phyloP scores from a whole-genome alignment of 2,329 filamentous ascomycete genomes.

The Penicillium sp. region DNA sequence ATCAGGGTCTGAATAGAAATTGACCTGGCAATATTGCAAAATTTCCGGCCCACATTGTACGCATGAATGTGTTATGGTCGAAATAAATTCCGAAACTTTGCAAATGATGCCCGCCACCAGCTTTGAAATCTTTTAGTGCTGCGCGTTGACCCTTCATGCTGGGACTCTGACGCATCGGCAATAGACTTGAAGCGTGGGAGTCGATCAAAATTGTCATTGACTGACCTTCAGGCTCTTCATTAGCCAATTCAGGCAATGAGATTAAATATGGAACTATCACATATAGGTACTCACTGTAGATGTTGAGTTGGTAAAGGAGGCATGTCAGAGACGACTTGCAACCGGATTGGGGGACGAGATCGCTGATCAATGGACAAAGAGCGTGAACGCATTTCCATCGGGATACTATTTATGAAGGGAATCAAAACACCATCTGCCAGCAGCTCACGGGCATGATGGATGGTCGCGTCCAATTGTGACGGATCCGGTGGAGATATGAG shows the following conservation, averaged over 20 bases:
- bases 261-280: neutral
- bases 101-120: neutral
- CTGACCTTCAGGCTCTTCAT: neutral
- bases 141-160: neutral
- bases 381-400: neutral
- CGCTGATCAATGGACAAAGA: neutral
- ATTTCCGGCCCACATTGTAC: neutral
- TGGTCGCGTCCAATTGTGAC: neutral
- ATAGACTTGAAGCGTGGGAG: neutral
- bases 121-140: neutral
- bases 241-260: neutral
- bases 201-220: neutral
- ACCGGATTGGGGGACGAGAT: neutral
- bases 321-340: neutral
- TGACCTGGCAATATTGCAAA: neutral
- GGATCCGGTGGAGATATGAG: neutral
- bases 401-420: neutral
- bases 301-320: neutral
- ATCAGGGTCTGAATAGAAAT: neutral
- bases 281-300: neutral
- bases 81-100: neutral
- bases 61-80: neutral
- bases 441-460: neutral
- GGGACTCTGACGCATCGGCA: neutral
- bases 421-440: neutral